These are phyloP conservation scores for Monilinia vaccinii-corymbosi DNA, from an alignment of 2,329 filamentous ascomycete species.

Conservation along the genomic window DNA sequence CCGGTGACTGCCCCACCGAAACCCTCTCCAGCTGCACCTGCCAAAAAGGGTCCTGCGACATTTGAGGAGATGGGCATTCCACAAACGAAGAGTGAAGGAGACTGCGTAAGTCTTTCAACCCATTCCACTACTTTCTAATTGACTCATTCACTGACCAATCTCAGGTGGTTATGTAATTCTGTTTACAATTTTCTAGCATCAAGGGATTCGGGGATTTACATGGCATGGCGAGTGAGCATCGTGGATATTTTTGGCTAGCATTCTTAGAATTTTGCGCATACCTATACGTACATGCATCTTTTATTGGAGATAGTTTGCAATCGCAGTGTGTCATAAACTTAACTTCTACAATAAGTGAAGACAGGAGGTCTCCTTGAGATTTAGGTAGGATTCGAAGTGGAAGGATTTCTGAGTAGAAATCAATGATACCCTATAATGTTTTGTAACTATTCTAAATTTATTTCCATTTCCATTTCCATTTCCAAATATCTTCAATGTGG, in stretches of 20 bases:
- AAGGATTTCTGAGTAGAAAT: constrained; percentile 1
- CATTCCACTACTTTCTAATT: too few species aligned
- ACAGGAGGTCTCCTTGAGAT: not conserved
- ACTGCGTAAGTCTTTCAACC: constrained; percentile 56
- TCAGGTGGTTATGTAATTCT: constrained; percentile 26
- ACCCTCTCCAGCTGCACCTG: constrained; percentile 13
- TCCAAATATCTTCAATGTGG: not conserved
- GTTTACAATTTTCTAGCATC: not conserved
- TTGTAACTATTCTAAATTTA: not conserved
- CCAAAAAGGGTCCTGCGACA: constrained; percentile 67
- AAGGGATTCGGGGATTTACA: not conserved
- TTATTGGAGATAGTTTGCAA: not conserved
- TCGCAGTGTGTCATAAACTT: not conserved
- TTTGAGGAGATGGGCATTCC: constrained; percentile 99
- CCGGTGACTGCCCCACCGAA: constrained; percentile 49
- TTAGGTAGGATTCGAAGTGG: not conserved
- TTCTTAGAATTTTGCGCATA: not conserved
- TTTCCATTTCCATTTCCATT: not conserved
- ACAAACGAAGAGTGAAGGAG: constrained; percentile 69
- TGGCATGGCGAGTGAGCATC: not conserved
- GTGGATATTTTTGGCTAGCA: not conserved
- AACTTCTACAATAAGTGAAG: not conserved
- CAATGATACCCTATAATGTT: not conserved
- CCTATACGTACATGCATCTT: not conserved
- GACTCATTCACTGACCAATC: not conserved